Base-by-base conservation (phyloP, 1,139 yeast genomes). In the Trichomonascaceae sp. region DNA sequence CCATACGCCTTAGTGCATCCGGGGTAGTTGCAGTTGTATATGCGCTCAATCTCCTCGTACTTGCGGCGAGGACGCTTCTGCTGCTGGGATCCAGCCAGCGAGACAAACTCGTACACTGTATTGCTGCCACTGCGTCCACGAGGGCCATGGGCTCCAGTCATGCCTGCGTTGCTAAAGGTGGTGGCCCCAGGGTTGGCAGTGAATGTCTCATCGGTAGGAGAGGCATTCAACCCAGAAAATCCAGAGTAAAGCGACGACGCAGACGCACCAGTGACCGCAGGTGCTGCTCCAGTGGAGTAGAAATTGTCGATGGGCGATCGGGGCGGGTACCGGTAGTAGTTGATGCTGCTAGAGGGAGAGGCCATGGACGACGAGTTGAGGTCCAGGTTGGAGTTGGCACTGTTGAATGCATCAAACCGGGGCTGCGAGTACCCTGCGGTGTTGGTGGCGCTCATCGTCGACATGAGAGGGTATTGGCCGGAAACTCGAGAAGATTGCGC, bases 1-100 rank as follows among this genome's bases (percentile, higher is more conserved):
- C 92, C 92, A 51, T 79, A 79, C 33, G 78, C 73, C 55, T 79
- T 79, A 28, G 67, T 59, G 48, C 92, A 79, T 2, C 69, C 71
- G 8, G 69, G 66, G 45, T 48, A 73, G 32, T 68, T 67, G 51
- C 92, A 79, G 31, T 59, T 62, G 55, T 76, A 79, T 29, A 75
- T 59, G 30, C 92, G 63, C 35, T 74, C 73, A 47, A 79, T 76
- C 51, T 79, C 87, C 45, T 74, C 73, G 45, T 74, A 76, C 30
- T 76, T 63, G 39, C 87, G 64, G 44, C 92, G 64, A 36, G 76
- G 76, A 28, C 87, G 59, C 43, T 64, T 67, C 35, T 52, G 53
- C 43, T 48, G 59, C 31, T 45, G 43, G 11, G 51, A 36, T 2
- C 52, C 52, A 4, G 54, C 52, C 18, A 52, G 34, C 3, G 52